Conservation (phyloP, 2,329 filamentous ascomycete genomes). For the Venturia pyrina region DNA sequence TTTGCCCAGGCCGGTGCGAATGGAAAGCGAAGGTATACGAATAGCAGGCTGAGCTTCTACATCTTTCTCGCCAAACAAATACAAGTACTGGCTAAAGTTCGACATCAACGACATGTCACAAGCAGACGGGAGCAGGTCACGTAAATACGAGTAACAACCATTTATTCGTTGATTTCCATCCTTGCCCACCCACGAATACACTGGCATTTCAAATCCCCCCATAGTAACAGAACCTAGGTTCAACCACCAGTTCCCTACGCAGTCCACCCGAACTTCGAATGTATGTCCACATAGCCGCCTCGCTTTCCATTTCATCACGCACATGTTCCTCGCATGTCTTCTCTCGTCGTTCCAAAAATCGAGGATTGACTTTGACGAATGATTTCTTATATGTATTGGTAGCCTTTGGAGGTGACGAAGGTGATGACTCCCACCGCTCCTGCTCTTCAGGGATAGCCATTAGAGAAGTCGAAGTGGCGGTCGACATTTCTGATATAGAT, state of each 20-base stretch:
- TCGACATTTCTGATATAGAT: neutral
- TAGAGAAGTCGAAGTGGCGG: neutral
- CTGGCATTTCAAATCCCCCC: neutral
- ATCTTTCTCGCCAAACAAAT: no score
- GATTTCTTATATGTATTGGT: neutral
- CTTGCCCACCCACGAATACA: neutral
- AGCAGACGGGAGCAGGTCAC: no score
- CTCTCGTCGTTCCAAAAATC: neutral
- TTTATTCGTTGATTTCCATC: neutral
- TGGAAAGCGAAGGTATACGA: neutral
- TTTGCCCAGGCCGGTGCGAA: no score
- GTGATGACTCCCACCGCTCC: neutral
- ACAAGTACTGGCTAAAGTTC: no score
- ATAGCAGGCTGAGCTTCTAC: neutral
- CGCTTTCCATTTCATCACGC: neutral
- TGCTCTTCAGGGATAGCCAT: neutral
- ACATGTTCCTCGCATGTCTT: neutral
- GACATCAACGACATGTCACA: no score
- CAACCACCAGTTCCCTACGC: neutral
- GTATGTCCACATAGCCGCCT: neutral
- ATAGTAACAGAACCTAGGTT: neutral
- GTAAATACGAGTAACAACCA: neutral
- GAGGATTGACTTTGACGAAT: neutral
- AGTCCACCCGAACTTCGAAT: neutral
- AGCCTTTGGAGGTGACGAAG: neutral